Base-by-base conservation (phyloP, 805 yeast genomes). In the Kazachstania psychrophila region DNA sequence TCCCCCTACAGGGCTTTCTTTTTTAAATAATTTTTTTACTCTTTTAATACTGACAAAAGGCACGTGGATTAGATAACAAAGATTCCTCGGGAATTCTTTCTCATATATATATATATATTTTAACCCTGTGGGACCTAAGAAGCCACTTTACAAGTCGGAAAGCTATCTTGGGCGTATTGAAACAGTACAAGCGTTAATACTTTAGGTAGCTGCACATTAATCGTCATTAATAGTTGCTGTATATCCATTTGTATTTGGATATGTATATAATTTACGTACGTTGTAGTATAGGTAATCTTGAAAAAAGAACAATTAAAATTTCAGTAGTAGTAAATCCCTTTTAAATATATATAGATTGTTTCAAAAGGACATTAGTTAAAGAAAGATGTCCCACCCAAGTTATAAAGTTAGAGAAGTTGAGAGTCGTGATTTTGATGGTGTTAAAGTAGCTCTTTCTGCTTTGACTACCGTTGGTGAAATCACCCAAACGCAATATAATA, bases 391-490 rank as follows among this genome's bases (percentile, higher is more conserved):
- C 5, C 28, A 31, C 5, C 64, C 58, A n/a, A 87, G 82, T 1
- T 87, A 82, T 62, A 56, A 61, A 1, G 64, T 87, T 36, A 72
- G 96, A 48, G 66, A 75, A 19, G 56, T 83, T 17, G 58, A 64
- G 38, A 45, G 56, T 6, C 47, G 64, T 0, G 96, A 88, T 58
- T 77, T 69, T 54, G 57, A 62, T 24, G 70, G 73, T n/a, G 79
- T 78, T 7, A 62, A 80, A 18, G 71, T 70, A 22, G 76, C 84
- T 0, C 64, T 92, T 31, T 58, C 66, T 10, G 82, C 72, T 3
- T 67, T 89, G 44, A 92, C 97, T 9, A 74, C 82, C 0, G 96
- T 92, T 4, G 98, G 97, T 0, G 69, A 72, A 5, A 69, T 92
- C 22, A 54, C 78, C 2, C 43, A 52, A 17, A 61, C 56, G 8